Base-by-base conservation (phyloP, 2,329 filamentous ascomycete genomes). In the Talaromyces atroroseus region DNA sequence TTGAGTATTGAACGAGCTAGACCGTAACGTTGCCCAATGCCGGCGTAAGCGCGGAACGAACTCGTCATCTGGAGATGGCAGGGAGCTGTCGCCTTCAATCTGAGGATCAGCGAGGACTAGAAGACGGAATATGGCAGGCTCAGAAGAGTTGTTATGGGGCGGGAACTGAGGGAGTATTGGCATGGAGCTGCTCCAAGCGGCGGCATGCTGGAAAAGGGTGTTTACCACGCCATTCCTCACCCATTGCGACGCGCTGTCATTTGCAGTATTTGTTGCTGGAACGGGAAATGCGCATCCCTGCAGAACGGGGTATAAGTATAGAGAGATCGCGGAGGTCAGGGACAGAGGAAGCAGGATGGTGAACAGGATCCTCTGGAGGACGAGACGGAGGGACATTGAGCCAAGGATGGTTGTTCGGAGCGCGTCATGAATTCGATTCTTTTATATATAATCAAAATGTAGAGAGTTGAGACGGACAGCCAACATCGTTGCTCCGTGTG, bases 31-130 rank as follows among this genome's bases (percentile, higher is more conserved):
- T 10, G 40, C 51, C 71, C 70, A 75, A 59, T 77, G 71, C n/a
- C 63, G 62, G 16, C 58, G 59, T 34, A 82, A 57, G 58, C 69
- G 74, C 23, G 72, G 75, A 14, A 73, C 71, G 42, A 71, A 71
- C 59, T 68, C 74, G 69, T 76, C 77, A 24, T 77, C 70, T 0
- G 74, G 70, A 20, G 72, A 68, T 0, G 86, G 88, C 24, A 96
- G 86, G 6, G 89, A 91, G 2, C 88, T 90, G 68, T 96, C 90
- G 64, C 92, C 92, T 74, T 97, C 92, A 54, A 97, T 82, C 71
- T 97, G 92, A 5, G 92, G 92, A 71, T 97, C 92, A 59, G 89
- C 92, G 21, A 97, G 82, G 1, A 91, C 85, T 14, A 97, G 85
- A 2, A 97, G 83, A 57, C 92, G 83, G 67, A 97, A 96, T 0